These are phyloP conservation scores for Mycosphaerella sp. DNA, from an alignment of 2,329 filamentous ascomycete species.

Conservation along the genomic window DNA sequence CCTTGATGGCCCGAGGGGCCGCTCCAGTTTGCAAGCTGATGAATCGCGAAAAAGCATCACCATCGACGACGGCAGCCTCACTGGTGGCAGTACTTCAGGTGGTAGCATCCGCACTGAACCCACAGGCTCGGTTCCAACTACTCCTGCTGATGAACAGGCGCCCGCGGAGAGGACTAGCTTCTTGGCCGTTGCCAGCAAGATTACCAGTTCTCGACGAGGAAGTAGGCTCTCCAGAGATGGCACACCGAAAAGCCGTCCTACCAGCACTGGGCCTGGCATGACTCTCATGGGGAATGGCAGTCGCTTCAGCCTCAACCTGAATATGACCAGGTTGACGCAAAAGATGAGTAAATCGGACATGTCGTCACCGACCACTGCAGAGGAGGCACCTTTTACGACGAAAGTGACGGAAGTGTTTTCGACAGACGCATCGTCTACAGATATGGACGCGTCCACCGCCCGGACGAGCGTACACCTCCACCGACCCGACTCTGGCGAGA, in stretches of 20 bases:
- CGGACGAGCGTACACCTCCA: background rate
- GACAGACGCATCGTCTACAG: background rate
- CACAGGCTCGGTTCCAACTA: conserved; percentile 33
- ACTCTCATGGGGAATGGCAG: conserved; percentile 19
- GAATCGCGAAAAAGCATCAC: conserved; percentile 36
- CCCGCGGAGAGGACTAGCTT: conserved; percentile 22
- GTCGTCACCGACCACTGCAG: background rate
- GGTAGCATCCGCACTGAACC: conserved; percentile 26
- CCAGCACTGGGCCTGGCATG: conserved; percentile 30
- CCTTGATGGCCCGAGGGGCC: conserved; percentile 27
- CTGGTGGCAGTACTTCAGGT: conserved; percentile 27
- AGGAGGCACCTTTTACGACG: conserved; percentile 5
- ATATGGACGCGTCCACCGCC: conserved; percentile 6
- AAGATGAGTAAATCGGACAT: conserved; percentile 31
- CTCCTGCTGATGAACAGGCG: conserved; percentile 40
- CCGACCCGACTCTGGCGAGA: conserved; percentile 1
- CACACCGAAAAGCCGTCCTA: conserved; percentile 39
- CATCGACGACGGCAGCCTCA: conserved; percentile 36
- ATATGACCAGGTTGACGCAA: conserved; percentile 38
- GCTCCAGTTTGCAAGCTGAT: conserved; percentile 37
- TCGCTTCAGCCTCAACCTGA: conserved; percentile 38
- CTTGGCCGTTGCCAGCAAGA: conserved; percentile 28
- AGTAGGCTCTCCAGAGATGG: conserved; percentile 21
- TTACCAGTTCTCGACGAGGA: conserved; percentile 28
- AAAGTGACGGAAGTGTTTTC: background rate